These are phyloP conservation scores for Leishmania braziliensis DNA, from an alignment of 208 protist species.

Conservation along the genomic window DNA sequence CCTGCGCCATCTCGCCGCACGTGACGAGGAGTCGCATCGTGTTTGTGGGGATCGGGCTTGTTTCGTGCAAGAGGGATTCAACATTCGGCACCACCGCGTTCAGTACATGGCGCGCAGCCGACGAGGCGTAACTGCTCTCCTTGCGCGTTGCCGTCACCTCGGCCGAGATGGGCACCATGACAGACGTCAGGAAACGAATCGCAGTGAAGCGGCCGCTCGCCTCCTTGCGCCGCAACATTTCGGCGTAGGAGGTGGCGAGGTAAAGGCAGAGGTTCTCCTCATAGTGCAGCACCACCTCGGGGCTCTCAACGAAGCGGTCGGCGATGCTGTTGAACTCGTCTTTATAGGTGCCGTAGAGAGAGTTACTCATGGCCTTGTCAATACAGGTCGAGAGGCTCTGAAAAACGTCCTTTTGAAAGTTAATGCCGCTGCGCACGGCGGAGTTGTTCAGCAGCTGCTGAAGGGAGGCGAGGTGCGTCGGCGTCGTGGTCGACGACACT, in stretches of 20 bases:
- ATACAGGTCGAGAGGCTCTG: slow-evolving; percentile 65
- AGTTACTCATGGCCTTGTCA: slow-evolving; percentile 63
- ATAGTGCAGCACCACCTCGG: slow-evolving; percentile 52
- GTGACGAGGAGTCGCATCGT: slow-evolving; percentile 80
- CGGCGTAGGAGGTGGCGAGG: slow-evolving; percentile 61
- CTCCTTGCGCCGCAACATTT: slow-evolving; percentile 59
- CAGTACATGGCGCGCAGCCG: slow-evolving; percentile 32
- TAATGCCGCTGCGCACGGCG: slow-evolving; percentile 45
- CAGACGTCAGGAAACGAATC: slow-evolving; percentile 73
- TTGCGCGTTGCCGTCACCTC: slow-evolving; percentile 34
- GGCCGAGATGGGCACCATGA: slow-evolving; percentile 49
- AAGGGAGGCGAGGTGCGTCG: slow-evolving; percentile 44
- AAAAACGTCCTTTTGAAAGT: slow-evolving; percentile 59
- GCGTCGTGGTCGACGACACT: slow-evolving; percentile 46
- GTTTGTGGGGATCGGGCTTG: slow-evolving; percentile 82
- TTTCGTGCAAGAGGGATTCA: slow-evolving; percentile 64
- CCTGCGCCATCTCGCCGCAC: slow-evolving; percentile 62
- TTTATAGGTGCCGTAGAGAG: slow-evolving; percentile 64
- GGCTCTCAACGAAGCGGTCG: slow-evolving; percentile 59
- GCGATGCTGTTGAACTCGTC: slow-evolving; percentile 67
- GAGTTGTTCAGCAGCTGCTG: slow-evolving; percentile 62
- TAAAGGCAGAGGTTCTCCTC: slow-evolving; percentile 48
- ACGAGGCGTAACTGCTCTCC: slow-evolving; percentile 24
- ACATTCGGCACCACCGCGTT: slow-evolving; percentile 47
- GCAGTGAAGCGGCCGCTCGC: slow-evolving; percentile 65